Base-by-base conservation (phyloP, 495 filamentous ascomycete species). In the Podospora pseudocomata region DNA sequence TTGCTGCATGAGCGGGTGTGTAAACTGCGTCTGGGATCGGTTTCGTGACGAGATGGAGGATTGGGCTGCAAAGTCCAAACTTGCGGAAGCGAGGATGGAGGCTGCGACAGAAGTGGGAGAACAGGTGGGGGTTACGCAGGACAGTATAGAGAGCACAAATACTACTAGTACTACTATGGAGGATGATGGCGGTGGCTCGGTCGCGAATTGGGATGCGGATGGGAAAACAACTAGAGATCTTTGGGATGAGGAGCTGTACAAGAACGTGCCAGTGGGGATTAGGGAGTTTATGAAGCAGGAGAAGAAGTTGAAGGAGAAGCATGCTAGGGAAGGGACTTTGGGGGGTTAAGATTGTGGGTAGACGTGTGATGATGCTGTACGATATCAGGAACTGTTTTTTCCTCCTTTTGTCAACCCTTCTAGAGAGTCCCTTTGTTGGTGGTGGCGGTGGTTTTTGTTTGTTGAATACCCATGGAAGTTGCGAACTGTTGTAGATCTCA, bases 1-100 rank as follows among this genome's bases (percentile, higher is more conserved):
- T 78, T 99, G 95, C 86, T 99, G 95, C 80, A 99, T 98, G 95
- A 92, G 90, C 72, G 95, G 95, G 30, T 99, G 95, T 76, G 94
- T 97, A 32, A 94, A 98, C 76, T 99, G 95, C 77, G 94, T 97
- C 13, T 99, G 94, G 94, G 94, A 97, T 76, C 82, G 85, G 57
- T 97, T 89, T 79, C 83, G 93, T 4, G 94, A 98, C 68, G 93
- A 97, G 66, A 82, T 97, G 80, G 94, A 98, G 75, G 90, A 91
- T 58, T 97, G 92, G 92, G 91, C 88, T 27, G 81, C 77, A 3
- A 81, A 84, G 65, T 81, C 84, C 16, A 77, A 80, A 58, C 82
- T 87, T 74, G 91, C 91, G 16, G 76, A 83, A 64, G 74, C 76
- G 5, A 73, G 77, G 58, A 73, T 77, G 55, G 72, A 86, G 63